A percentile compares a stretch with the other conserved stretches of the same genome.
These are phyloP conservation scores for Vitellaria paradoxa DNA, from an alignment of 179 eudicot genomes.

Conservation along the genomic window DNA sequence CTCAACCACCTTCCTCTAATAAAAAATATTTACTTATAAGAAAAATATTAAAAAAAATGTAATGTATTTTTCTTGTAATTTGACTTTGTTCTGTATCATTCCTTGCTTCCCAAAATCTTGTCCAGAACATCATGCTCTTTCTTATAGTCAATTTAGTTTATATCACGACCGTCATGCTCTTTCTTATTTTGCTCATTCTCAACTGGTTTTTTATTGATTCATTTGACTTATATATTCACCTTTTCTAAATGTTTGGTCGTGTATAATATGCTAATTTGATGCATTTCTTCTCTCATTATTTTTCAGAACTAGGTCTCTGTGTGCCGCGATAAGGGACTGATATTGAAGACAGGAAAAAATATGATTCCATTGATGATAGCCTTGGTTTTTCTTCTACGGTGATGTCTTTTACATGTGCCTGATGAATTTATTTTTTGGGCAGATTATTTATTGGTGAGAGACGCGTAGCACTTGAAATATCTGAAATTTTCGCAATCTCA, in stretches of 20 bases:
- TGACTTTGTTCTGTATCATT: neutral
- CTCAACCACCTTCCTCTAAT: too few relatives aligned
- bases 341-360: neutral
- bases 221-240: neutral
- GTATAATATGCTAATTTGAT: neutral
- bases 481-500: neutral
- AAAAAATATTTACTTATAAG: too few relatives aligned
- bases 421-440: neutral
- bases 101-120: neutral
- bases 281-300: neutral
- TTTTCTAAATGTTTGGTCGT: neutral
- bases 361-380: neutral
- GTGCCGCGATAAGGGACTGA: conserved; percentile 50
- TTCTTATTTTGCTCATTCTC: neutral
- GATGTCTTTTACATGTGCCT: neutral
- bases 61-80: neutral
- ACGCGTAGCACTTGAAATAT: neutral
- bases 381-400: neutral
- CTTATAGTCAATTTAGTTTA: too few relatives aligned
- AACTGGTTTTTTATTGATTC: neutral
- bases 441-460: neutral
- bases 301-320: conserved; percentile 53
- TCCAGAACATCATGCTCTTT: neutral
- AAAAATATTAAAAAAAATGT: too few relatives aligned
- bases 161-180: too few relatives aligned